phyloP scores from a whole-genome alignment of 2,329 filamentous ascomycete species.

The Aspergillus pseudoviridinutans region DNA sequence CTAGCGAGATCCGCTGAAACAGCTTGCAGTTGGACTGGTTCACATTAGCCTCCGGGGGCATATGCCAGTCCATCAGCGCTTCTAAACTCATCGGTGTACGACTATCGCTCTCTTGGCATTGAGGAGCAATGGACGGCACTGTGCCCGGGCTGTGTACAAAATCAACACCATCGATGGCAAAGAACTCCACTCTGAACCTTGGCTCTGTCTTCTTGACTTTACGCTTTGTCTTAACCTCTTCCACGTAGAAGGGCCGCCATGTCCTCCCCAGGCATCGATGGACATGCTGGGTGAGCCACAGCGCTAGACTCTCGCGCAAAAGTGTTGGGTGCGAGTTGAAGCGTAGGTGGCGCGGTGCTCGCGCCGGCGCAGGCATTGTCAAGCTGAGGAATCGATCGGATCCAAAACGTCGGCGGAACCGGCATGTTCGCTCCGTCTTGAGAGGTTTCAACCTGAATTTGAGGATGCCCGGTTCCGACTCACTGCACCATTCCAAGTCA shows the following conservation, averaged over 20 bases:
- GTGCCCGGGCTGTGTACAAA: conserved; percentile 21
- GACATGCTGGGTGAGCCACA: conserved; percentile 38
- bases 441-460: conserved; percentile 40
- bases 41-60: conserved; percentile 33
- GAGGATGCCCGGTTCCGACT: conserved; percentile 31
- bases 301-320: conserved; percentile 31
- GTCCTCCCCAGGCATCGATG: conserved; percentile 40
- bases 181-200: conserved; percentile 36
- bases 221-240: conserved; percentile 33
- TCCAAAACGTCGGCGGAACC: conserved; percentile 45
- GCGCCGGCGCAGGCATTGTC: conserved; percentile 30
- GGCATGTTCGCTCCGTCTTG: conserved; percentile 40
- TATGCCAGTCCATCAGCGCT: conserved; percentile 45
- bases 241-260: conserved; percentile 45
- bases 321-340: conserved; percentile 19
- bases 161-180: conserved; percentile 43
- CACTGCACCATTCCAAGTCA: conserved; percentile 36
- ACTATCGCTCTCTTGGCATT: conserved; percentile 20
- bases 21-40: conserved; percentile 42
- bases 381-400: conserved; percentile 45
- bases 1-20: conserved; percentile 42
- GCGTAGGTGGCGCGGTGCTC: conserved; percentile 24
- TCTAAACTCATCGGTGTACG: conserved; percentile 37
- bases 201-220: conserved; percentile 23
- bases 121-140: conserved; percentile 16